Evolutionary conservation across 2,329 filamentous ascomycete genomes (phyloP).

Genomic region (Tolypocladium pustulatum): DNA sequence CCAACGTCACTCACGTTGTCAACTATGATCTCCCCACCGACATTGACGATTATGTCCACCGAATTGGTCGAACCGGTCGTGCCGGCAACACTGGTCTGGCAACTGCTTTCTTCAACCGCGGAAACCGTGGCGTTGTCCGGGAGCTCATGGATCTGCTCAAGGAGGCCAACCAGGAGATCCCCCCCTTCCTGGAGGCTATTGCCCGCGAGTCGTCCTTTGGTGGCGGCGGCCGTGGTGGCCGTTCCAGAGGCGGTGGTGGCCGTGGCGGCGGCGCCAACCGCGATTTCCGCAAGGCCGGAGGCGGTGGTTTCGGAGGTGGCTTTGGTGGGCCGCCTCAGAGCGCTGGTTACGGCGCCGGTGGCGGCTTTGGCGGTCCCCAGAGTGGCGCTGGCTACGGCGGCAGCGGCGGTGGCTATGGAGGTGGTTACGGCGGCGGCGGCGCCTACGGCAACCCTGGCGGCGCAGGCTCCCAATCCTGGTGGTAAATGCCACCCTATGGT

Average conservation of each 20-base stretch:
- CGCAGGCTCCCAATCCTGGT: slow-evolving; percentile 53
- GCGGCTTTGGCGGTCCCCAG: slow-evolving; percentile 20
- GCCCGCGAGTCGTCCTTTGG: slow-evolving; percentile 87
- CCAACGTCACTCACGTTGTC: slow-evolving; percentile 93
- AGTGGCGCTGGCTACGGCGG: slow-evolving; percentile 27
- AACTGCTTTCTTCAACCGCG: slow-evolving; percentile 99
- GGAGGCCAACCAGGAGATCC: slow-evolving; percentile 96
- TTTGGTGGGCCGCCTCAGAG: slow-evolving; percentile 16
- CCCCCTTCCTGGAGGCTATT: slow-evolving; percentile 90
- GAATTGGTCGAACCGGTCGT: slow-evolving; percentile 99
- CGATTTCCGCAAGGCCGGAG: slow-evolving; percentile 76
- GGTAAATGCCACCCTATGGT: slow-evolving; percentile 41
- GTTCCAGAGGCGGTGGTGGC: slow-evolving; percentile 43
- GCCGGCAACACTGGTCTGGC: slow-evolving; percentile 97
- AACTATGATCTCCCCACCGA: slow-evolving; percentile 99
- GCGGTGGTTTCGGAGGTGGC: slow-evolving; percentile 28
- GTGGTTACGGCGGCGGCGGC: slow-evolving; percentile 33
- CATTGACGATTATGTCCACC: slow-evolving; percentile 97
- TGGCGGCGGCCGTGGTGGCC: slow-evolving; percentile 54
- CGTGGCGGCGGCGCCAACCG: slow-evolving; percentile 66
- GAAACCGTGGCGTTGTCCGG: slow-evolving; percentile 94
- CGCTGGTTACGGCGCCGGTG: slow-evolving; percentile 33
- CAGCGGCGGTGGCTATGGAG: slow-evolving; percentile 26
- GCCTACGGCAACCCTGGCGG: slow-evolving; percentile 61
- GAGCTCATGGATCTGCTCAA: slow-evolving; percentile 96